Evolutionary conservation across 164 flowering plant species (phyloP).

Genomic region (Taxillus chinensis): DNA sequence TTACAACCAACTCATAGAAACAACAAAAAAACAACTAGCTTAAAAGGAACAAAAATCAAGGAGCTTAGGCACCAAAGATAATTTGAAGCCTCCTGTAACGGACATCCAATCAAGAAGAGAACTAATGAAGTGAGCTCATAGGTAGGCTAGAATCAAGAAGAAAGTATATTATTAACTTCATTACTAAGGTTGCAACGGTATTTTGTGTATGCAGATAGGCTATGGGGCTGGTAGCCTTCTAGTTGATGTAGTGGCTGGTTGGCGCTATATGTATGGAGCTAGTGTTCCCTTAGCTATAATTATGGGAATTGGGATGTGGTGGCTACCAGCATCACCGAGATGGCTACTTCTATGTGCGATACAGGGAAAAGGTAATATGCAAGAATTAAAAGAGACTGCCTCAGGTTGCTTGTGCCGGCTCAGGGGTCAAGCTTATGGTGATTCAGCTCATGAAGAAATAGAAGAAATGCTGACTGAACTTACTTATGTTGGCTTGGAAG

Average conservation of each 20-base stretch:
- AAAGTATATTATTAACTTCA: too few species aligned
- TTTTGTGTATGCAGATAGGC: slow-evolving; percentile 48
- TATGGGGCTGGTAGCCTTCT: slow-evolving; percentile 74
- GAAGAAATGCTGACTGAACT: slow-evolving; percentile 72
- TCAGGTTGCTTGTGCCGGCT: slow-evolving; percentile 58
- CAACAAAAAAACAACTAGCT: too few species aligned
- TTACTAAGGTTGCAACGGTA: neutral
- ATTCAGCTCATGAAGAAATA: slow-evolving; percentile 55
- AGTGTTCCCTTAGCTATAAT: slow-evolving; percentile 61
- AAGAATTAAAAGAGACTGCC: slow-evolving; percentile 57
- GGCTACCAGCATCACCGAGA: slow-evolving; percentile 90
- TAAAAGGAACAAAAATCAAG: too few species aligned
- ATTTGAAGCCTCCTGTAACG: too few species aligned
- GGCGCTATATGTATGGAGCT: slow-evolving; percentile 92
- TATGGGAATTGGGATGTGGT: slow-evolving; percentile 95
- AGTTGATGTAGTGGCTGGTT: slow-evolving; percentile 55
- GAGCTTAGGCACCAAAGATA: too few species aligned
- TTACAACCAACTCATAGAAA: too few species aligned
- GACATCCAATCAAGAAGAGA: too few species aligned
- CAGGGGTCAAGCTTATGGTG: slow-evolving; percentile 55
- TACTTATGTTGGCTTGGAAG: slow-evolving; percentile 39
- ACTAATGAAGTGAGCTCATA: too few species aligned
- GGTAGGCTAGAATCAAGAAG: too few species aligned
- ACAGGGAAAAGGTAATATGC: slow-evolving; percentile 61
- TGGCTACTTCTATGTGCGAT: slow-evolving; percentile 84